Percentiles rank a stretch among this genome's conserved stretches.
These are phyloP conservation scores for Puccinia triticina DNA, from an alignment of 1,284 basidiomycete genomes.

Conservation along the genomic window DNA sequence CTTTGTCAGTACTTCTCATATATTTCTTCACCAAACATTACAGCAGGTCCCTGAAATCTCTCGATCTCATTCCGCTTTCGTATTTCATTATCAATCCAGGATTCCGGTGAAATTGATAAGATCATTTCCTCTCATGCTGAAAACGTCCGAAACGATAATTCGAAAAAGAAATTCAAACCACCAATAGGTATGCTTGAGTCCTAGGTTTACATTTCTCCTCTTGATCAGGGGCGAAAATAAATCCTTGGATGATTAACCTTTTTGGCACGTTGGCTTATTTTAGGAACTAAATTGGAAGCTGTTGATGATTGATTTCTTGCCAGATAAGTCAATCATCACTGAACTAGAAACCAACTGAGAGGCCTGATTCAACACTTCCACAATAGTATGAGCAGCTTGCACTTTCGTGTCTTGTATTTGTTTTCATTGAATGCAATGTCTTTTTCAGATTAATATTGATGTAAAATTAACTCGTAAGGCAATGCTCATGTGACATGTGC, in stretches of 20 bases:
- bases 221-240: not conserved
- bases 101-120: slow-evolving; percentile 43
- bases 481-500: too few species aligned
- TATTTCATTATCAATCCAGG: not conserved
- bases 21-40: not conserved
- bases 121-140: slow-evolving; percentile 18
- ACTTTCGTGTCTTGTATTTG: too few species aligned
- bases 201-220: not conserved
- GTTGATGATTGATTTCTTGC: not conserved
- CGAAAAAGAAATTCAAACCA: slow-evolving; percentile 28
- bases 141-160: slow-evolving; percentile 13
- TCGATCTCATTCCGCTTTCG: not conserved
- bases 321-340: too few species aligned
- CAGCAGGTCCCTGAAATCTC: not conserved
- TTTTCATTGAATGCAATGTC: too few species aligned
- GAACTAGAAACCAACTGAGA: too few species aligned
- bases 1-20: slow-evolving; percentile 22
- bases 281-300: slow-evolving; percentile 9
- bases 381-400: too few species aligned
- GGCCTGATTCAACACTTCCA: too few species aligned
- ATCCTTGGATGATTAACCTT: not conserved
- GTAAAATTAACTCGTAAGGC: too few species aligned
- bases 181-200: not conserved
- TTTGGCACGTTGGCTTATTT: not conserved
- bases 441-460: too few species aligned